Conservation (phyloP, 2,329 filamentous ascomycete species). For the Cryoendolithus antarcticus region DNA sequence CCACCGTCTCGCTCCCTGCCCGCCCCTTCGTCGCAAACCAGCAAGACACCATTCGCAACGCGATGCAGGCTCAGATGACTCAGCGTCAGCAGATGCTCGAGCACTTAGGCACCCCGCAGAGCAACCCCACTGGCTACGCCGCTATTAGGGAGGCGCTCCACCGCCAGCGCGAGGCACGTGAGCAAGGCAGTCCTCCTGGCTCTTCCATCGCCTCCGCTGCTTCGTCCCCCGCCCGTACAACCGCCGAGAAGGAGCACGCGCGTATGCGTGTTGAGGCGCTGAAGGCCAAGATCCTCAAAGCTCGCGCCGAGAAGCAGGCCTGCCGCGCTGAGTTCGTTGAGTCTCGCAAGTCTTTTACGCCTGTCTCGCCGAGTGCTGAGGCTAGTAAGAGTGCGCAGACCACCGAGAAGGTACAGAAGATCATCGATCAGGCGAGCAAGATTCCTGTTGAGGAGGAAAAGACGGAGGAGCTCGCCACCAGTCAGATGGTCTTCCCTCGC, state of each 20-base stretch:
- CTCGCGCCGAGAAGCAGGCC: constrained; percentile 18
- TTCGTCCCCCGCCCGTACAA: background rate
- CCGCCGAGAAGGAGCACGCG: constrained; percentile 15
- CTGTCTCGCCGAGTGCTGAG: background rate
- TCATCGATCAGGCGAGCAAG: constrained; percentile 13
- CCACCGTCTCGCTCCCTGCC: too few relatives aligned
- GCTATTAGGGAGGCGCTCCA: too few relatives aligned
- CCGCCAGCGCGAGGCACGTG: too few relatives aligned
- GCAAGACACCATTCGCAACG: too few relatives aligned
- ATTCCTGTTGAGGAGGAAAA: constrained; percentile 20
- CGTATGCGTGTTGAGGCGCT: constrained; percentile 20
- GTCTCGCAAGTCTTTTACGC: too few relatives aligned
- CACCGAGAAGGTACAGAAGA: constrained; percentile 17
- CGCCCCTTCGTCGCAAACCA: too few relatives aligned
- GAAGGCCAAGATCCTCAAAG: constrained; percentile 21
- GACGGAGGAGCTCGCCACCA: constrained; percentile 28
- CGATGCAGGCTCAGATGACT: too few relatives aligned
- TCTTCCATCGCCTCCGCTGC: too few relatives aligned
- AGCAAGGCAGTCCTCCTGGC: too few relatives aligned
- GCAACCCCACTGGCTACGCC: too few relatives aligned
- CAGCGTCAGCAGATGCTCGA: too few relatives aligned
- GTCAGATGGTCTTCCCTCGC: constrained; percentile 92
- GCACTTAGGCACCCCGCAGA: too few relatives aligned
- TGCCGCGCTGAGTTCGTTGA: background rate
- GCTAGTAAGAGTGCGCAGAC: constrained; percentile 14